phyloP scores from a whole-genome alignment of 2,329 filamentous ascomycete species.

The Microthyrium microscopicum region DNA sequence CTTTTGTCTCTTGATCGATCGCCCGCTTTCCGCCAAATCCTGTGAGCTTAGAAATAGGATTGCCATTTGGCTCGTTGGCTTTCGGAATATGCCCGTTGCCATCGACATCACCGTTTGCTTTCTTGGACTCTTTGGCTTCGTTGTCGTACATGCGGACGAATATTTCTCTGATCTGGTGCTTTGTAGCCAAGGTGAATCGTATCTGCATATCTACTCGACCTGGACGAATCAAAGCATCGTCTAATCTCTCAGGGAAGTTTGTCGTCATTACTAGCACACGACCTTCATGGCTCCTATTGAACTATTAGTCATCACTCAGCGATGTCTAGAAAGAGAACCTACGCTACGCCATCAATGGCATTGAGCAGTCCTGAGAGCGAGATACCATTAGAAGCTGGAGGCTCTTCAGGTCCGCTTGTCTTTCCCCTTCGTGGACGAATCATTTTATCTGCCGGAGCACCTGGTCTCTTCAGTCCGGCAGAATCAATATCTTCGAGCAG shows the following conservation, averaged over 20 bases:
- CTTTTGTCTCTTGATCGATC: background rate
- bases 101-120: background rate
- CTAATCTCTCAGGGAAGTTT: conserved; percentile 56
- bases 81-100: background rate
- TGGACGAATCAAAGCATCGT: conserved; percentile 56
- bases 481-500: background rate
- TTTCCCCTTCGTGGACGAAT: conserved; percentile 9
- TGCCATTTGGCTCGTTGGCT: background rate
- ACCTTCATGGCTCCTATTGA: conserved; percentile 61
- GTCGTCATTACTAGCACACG: conserved; percentile 71
- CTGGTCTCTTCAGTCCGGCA: conserved; percentile 14
- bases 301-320: too few relatives aligned
- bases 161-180: conserved; percentile 24
- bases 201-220: conserved; percentile 55
- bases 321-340: too few relatives aligned
- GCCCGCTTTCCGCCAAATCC: background rate
- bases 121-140: conserved; percentile 5
- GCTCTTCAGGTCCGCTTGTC: conserved; percentile 9
- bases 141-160: conserved; percentile 24
- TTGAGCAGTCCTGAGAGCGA: conserved; percentile 68
- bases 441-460: conserved; percentile 14
- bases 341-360: conserved; percentile 63
- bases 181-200: conserved; percentile 34
- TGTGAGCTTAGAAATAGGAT: background rate
- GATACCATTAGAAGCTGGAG: conserved; percentile 35